Base-by-base conservation (phyloP, 345 rosid genomes). In the Populus nigra region DNA sequence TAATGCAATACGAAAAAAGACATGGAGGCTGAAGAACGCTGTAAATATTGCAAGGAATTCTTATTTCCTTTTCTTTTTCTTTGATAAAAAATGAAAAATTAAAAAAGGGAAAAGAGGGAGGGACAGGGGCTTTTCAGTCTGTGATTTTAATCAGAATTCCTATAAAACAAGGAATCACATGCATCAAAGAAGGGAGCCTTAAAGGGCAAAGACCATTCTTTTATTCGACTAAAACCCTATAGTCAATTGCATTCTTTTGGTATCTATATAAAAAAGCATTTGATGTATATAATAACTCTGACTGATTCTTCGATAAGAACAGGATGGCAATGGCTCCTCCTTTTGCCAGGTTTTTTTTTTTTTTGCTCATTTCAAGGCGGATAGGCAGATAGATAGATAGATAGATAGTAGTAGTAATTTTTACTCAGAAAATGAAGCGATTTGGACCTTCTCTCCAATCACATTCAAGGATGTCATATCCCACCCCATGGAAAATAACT, bases 301-400 rank as follows among this genome's bases (percentile, higher is more conserved):
- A 87, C 88, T 31, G 81, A 77, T 77, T 87, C 85, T 81, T 81
- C 85, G 31, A 75, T 66, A 36, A 69, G 76, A 75, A 77, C 31
- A n/a, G 75, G 78, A 72, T 78, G 79, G 70, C 76, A 38, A 62
- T 68, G 75, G 41, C 76, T 55, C 69, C 70, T 77, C 67, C 85
- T 71, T 75, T 74, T 77, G 75, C 77, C 78, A 82, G 78, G 62
- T 76, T 73, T 33, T 5, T 33, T 33, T 33, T 33, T 49, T 11
- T 62, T 10, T 62, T 7, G 89, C 83, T 79, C 71, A 69, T 85
- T 79, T 77, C 86, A 61, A 83, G 84, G 86, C 85, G 81, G 55
- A 77, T 84, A 31, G 68, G 17, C 10, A 67, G 11, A 17, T 55
- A 47, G 33, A 33, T 33, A 33, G 36, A 33, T 36, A 73, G 59